Evolutionary conservation across 805 yeast species (phyloP).

Genomic region (Suhomyces xylopsoci): DNA sequence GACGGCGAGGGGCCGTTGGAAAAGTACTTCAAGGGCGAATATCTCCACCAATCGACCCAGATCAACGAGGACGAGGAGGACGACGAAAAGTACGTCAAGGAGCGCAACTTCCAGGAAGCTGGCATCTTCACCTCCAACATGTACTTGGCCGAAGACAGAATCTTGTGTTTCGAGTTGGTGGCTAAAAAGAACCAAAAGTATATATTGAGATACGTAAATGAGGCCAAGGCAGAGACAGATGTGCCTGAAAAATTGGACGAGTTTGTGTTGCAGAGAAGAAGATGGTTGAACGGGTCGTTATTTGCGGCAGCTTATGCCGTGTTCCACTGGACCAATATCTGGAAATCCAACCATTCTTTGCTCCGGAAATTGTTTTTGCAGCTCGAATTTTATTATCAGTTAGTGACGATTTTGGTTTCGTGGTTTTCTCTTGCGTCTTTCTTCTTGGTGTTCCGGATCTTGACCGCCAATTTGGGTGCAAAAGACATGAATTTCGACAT

Average conservation of each 20-base stretch:
- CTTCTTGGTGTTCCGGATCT: slow-evolving; percentile 86
- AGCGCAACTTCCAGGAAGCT: slow-evolving; percentile 36
- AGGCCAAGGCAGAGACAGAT: slow-evolving; percentile 95
- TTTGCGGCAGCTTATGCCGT: slow-evolving; percentile 94
- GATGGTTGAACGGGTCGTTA: slow-evolving; percentile 98
- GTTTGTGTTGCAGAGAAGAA: slow-evolving; percentile 90
- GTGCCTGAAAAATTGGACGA: slow-evolving; percentile 95
- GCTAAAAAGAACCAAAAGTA: slow-evolving; percentile 81
- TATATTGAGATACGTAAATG: slow-evolving; percentile 88
- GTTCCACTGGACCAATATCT: slow-evolving; percentile 78
- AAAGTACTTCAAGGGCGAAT: slow-evolving; percentile 91
- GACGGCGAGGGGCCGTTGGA: slow-evolving; percentile 83
- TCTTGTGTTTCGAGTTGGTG: slow-evolving; percentile 92
- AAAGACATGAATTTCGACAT: slow-evolving; percentile 59
- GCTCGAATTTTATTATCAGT: slow-evolving; percentile 86
- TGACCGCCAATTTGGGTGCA: slow-evolving; percentile 74
- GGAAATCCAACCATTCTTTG: slow-evolving; percentile 83
- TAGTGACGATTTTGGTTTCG: slow-evolving; percentile 73
- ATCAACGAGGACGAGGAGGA: slow-evolving; percentile 30
- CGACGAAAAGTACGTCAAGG: slow-evolving; percentile 40
- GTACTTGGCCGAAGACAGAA: slow-evolving; percentile 97
- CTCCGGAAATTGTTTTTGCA: slow-evolving; percentile 79
- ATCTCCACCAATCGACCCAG: slow-evolving; percentile 61
- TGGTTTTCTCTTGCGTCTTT: slow-evolving; percentile 92
- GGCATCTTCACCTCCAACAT: slow-evolving; percentile 92